phyloP scores from a whole-genome alignment of 495 filamentous ascomycete species.

The Peziza echinospora region DNA sequence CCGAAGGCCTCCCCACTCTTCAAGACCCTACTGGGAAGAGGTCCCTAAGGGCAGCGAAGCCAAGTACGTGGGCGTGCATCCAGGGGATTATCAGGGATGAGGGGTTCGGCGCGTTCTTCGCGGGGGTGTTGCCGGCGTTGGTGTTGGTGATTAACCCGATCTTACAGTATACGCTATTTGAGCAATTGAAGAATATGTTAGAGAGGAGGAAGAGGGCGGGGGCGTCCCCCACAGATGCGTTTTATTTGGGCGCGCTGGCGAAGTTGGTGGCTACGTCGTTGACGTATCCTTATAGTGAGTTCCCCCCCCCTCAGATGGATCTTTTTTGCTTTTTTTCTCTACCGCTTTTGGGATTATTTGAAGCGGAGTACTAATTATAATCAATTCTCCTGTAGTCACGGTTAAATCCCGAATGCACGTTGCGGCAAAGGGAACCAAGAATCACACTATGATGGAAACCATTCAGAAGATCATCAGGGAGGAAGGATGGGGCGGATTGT shows the following conservation, averaged over 20 bases:
- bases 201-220: constrained; percentile 31
- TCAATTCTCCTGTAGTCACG: constrained; percentile 26
- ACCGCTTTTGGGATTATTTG: neutral
- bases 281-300: constrained; percentile 84
- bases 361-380: neutral
- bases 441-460: constrained; percentile 48
- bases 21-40: constrained; percentile 14
- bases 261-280: constrained; percentile 84
- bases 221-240: constrained; percentile 67
- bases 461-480: constrained; percentile 60
- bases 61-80: constrained; percentile 60
- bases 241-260: constrained; percentile 75
- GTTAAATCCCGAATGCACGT: constrained; percentile 96
- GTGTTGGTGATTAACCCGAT: constrained; percentile 95
- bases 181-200: constrained; percentile 79
- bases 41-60: constrained; percentile 24
- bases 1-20: constrained; percentile 8
- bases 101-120: constrained; percentile 63
- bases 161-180: constrained; percentile 94
- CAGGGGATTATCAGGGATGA: constrained; percentile 55
- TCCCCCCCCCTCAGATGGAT: too few relatives aligned
- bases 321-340: too few relatives aligned
- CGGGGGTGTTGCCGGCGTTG: constrained; percentile 78
- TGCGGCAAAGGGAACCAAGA: constrained; percentile 38
- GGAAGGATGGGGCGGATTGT: constrained; percentile 74